Percentiles rank a stretch among this genome's conserved stretches.
phyloP scores from a whole-genome alignment of 352 stramenopile genomes.

The Peronospora destructor region DNA sequence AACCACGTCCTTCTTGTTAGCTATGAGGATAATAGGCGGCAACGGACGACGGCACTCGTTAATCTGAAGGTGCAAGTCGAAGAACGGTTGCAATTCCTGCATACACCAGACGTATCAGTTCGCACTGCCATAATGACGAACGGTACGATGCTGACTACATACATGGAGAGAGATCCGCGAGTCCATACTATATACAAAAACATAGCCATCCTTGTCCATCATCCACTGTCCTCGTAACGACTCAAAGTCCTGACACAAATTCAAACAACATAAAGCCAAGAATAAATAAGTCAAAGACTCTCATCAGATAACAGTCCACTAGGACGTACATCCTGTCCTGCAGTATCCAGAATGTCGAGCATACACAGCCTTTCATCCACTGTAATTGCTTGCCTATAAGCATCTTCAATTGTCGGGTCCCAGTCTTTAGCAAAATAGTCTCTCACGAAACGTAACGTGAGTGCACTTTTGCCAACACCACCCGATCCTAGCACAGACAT shows the following conservation, averaged over 20 bases:
- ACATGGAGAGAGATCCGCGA: constrained; percentile 81
- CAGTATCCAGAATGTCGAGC: constrained; percentile 88
- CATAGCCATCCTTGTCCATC: constrained; percentile 88
- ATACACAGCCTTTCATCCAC: constrained; percentile 82
- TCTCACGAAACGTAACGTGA: constrained; percentile 86
- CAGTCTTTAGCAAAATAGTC: constrained; percentile 89
- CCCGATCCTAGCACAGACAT: constrained; percentile 84
- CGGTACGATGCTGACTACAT: constrained; percentile 13
- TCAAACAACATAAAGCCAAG: background rate
- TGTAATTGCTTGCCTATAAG: constrained; percentile 83
- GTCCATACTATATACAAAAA: constrained; percentile 90
- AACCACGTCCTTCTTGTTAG: constrained; percentile 87
- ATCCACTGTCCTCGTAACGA: constrained; percentile 85
- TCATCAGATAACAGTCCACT: background rate
- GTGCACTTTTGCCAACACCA: constrained; percentile 87
- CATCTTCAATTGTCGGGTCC: constrained; percentile 89
- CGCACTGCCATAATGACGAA: background rate
- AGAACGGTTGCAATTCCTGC: constrained; percentile 83
- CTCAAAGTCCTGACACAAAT: constrained; percentile 66
- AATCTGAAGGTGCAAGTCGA: constrained; percentile 84
- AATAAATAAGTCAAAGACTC: too few species aligned
- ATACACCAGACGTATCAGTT: constrained; percentile 7
- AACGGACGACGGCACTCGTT: constrained; percentile 74
- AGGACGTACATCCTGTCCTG: constrained; percentile 77
- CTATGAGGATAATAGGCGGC: constrained; percentile 82